Conservation (phyloP, 192 early-diverging fungal genomes). For the Helicostylum pulchrum region DNA sequence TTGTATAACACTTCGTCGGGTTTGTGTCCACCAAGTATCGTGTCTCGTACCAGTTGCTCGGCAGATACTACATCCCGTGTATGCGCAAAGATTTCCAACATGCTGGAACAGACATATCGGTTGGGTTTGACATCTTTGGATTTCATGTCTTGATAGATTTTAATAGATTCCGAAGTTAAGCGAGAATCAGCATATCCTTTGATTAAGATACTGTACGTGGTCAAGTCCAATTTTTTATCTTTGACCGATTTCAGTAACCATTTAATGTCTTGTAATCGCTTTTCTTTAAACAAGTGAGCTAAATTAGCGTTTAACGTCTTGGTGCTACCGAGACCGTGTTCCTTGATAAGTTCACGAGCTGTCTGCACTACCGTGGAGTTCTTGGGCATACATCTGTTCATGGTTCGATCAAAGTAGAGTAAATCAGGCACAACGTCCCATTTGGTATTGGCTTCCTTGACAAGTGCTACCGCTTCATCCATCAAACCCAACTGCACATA, state of each 20-base stretch:
- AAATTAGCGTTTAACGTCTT: conserved; percentile 23
- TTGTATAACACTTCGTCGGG: conserved; percentile 23
- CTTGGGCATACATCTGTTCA: conserved; percentile 23
- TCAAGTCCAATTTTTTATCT: conserved; percentile 11
- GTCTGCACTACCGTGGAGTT: conserved; percentile 10
- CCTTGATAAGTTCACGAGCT: conserved; percentile 1
- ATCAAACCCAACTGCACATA: conserved; percentile 18
- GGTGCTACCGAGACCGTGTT: conserved; percentile 3
- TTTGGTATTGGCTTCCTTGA: conserved; percentile 5
- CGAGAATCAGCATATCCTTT: conserved; percentile 16
- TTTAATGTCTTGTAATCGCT: not conserved
- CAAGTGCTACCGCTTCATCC: conserved; percentile 16
- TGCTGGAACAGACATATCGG: conserved; percentile 4
- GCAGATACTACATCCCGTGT: conserved; percentile 11
- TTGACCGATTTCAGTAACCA: not conserved
- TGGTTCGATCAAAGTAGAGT: conserved; percentile 20
- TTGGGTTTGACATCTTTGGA: conserved; percentile 8
- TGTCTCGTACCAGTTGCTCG: conserved; percentile 17
- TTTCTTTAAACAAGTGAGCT: conserved; percentile 20
- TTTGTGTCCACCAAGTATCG: conserved; percentile 11
- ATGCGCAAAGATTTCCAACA: conserved; percentile 23
- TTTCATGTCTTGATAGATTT: conserved; percentile 21
- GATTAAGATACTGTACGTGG: conserved; percentile 23
- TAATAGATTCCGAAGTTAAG: not conserved
- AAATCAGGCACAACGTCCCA: conserved; percentile 20